phyloP scores from a whole-genome alignment of 2,329 filamentous ascomycete genomes.

The Aureobasidium sp. region DNA sequence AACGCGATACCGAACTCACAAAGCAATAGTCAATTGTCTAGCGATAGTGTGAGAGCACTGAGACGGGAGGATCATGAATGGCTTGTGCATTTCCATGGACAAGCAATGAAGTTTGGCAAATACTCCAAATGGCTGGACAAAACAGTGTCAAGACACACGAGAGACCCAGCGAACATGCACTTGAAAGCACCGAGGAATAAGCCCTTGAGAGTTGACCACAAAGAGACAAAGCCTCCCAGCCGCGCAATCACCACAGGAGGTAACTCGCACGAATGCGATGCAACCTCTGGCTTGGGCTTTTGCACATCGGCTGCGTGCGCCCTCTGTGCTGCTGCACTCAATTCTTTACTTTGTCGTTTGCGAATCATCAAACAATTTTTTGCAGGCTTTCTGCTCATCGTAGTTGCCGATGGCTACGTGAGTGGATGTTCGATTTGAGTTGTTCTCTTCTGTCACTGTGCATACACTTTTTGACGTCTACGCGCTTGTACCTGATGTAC shows the following conservation, averaged over 20 bases:
- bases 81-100: background rate
- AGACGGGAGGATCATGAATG: background rate
- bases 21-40: background rate
- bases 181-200: background rate
- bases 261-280: background rate
- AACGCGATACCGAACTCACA: background rate
- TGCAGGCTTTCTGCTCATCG: background rate
- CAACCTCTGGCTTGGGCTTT: background rate
- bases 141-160: background rate
- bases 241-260: background rate
- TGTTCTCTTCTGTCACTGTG: conserved; percentile 1
- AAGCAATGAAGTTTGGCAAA: background rate
- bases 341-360: background rate
- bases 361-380: background rate
- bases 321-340: background rate
- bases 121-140: background rate
- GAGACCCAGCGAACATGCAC: background rate
- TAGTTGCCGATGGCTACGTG: background rate
- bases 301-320: background rate
- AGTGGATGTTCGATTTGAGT: conserved; percentile 5
- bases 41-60: background rate
- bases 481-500: conserved; percentile 9
- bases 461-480: background rate
- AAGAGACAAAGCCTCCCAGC: background rate
- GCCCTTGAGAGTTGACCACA: background rate